Base-by-base conservation (phyloP, 2,329 filamentous ascomycete genomes). In the Rachicladosporium sp. region DNA sequence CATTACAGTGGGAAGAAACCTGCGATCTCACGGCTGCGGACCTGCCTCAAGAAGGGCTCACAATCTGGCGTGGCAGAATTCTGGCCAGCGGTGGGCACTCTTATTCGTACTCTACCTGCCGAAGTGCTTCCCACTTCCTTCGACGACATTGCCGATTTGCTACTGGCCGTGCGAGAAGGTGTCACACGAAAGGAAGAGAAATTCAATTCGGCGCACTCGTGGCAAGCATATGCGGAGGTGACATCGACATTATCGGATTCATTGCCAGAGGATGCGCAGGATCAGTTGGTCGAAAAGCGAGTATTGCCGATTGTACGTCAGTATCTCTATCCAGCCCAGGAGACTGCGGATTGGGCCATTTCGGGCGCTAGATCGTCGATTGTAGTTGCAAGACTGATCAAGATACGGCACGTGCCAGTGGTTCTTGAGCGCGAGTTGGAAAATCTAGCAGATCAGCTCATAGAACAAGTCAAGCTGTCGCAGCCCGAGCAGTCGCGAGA, bases 401-500 rank as follows among this genome's bases (percentile, higher is more conserved):
- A 40, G 3, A 42, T 56, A 7, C 41, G 43, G n/a, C 43, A 43
- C 3, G 35, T 51, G 4, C 29, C 37, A 2, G 36, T 37, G 7
- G 64, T 72, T 1, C 64, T 83, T 0, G 57, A 65, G 10, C 41
- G 41, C 4, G 67, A 79, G 46, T 91, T 84, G 83, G 58, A 66
- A 2, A 65, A 65, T 2, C 59, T 86, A n/a, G 73, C 75, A 0
- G 63, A 73, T 1, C 58, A 68, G 0, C 62, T 94, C n/a, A 66
- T 78, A 19, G 67, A 76, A 23, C 70, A 73, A 30, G 77, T 94
- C 41, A 78, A 78, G 39, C 74, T 75, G 4, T 93, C 86, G 0
- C 70, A 84, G 4, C 86, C 88, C 1, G 86, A 89, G 54, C 78
- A 89, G 41, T 87, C 86, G 0, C 80, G 80, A 45, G 82, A 86